phyloP scores from a whole-genome alignment of 768 basidiomycete genomes.

The Termitomyces sp. region DNA sequence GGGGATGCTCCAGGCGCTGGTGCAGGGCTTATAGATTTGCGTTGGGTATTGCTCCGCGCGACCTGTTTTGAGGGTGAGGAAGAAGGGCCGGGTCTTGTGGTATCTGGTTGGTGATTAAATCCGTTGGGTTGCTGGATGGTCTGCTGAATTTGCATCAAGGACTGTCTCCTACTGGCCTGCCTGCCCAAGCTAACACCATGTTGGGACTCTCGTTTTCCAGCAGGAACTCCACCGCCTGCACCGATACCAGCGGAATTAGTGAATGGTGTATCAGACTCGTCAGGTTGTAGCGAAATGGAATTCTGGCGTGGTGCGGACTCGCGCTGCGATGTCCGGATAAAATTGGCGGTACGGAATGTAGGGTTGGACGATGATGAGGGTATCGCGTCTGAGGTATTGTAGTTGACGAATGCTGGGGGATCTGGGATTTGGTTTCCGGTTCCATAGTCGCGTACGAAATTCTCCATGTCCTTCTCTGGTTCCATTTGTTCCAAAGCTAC shows the following conservation, averaged over 20 bases:
- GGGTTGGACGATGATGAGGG: slow-evolving; percentile 54
- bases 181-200: slow-evolving; percentile 22
- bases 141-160: slow-evolving; percentile 14
- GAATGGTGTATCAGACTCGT: slow-evolving; percentile 30
- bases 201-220: slow-evolving; percentile 28
- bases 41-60: slow-evolving; percentile 16
- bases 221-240: slow-evolving; percentile 46
- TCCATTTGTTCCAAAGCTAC: slow-evolving; percentile 87
- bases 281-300: slow-evolving; percentile 23
- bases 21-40: slow-evolving; percentile 13
- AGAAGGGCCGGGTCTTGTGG: slow-evolving; percentile 8
- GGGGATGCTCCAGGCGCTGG: slow-evolving; percentile 19
- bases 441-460: slow-evolving; percentile 84
- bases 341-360: slow-evolving; percentile 53
- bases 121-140: slow-evolving; percentile 24
- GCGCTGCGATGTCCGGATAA: slow-evolving; percentile 38
- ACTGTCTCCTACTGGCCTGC: slow-evolving; percentile 23
- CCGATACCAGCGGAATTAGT: slow-evolving; percentile 69
- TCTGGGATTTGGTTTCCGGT: slow-evolving; percentile 88
- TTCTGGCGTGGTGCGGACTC: slow-evolving; percentile 26
- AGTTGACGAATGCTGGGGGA: slow-evolving; percentile 82
- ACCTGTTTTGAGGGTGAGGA: slow-evolving; percentile 12
- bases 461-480: slow-evolving; percentile 80
- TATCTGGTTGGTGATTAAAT: not conserved
- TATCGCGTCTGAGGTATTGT: slow-evolving; percentile 59